Evolutionary conservation across 345 rosid genomes (phyloP).

Genomic region (Sapria himalayana): DNA sequence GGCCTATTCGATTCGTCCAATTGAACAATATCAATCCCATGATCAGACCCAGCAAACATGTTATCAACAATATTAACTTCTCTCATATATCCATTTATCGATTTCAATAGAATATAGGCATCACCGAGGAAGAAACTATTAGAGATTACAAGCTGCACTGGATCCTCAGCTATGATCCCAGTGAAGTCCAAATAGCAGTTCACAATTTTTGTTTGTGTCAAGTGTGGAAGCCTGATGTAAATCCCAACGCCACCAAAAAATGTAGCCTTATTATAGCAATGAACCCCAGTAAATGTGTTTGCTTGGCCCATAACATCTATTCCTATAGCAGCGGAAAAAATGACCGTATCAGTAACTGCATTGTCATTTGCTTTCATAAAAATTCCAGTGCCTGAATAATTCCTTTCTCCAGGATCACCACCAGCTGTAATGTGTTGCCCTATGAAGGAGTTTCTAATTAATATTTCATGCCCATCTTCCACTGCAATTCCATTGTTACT

Average conservation of each 20-base stretch:
- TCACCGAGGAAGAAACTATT: slow-evolving; percentile 59
- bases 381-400: slow-evolving; percentile 52
- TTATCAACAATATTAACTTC: slow-evolving; percentile 64
- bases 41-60: slow-evolving; percentile 50
- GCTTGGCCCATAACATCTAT: slow-evolving; percentile 60
- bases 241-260: slow-evolving; percentile 87
- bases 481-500: slow-evolving; percentile 46
- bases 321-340: slow-evolving; percentile 61
- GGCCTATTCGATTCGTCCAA: slow-evolving; percentile 30
- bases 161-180: slow-evolving; percentile 74
- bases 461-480: slow-evolving; percentile 65
- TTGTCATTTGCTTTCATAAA: slow-evolving; percentile 64
- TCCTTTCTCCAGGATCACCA: slow-evolving; percentile 48
- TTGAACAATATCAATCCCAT: slow-evolving; percentile 37
- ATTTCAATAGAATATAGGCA: slow-evolving; percentile 31
- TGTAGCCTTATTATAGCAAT: slow-evolving; percentile 78
- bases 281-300: slow-evolving; percentile 53
- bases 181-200: slow-evolving; percentile 74
- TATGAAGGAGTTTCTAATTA: slow-evolving; percentile 54
- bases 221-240: slow-evolving; percentile 42
- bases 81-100: slow-evolving; percentile 29
- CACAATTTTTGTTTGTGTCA: slow-evolving; percentile 57
- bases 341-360: slow-evolving; percentile 63
- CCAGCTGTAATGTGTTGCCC: slow-evolving; percentile 96
- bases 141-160: slow-evolving; percentile 47